Evolutionary conservation across 2,329 filamentous ascomycete genomes (phyloP).

Genomic region (Aspergillus phoenicis): DNA sequence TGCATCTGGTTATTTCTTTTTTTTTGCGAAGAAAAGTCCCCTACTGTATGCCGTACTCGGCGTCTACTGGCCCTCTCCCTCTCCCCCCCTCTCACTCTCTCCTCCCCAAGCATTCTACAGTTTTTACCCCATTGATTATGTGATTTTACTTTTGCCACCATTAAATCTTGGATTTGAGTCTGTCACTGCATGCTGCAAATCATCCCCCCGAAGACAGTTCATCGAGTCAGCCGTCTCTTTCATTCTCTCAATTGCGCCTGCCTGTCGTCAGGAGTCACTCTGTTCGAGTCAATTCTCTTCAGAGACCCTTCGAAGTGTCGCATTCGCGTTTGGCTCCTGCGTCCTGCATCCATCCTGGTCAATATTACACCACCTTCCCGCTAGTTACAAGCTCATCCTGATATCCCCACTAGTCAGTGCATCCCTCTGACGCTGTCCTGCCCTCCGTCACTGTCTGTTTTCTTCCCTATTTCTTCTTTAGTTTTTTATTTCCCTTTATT

Average conservation of each 20-base stretch:
- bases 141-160: not conserved
- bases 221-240: conserved; percentile 5
- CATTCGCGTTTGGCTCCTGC: conserved; percentile 33
- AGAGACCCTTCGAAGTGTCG: conserved; percentile 23
- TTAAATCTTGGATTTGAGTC: conserved; percentile 1
- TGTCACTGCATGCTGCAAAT: conserved; percentile 27
- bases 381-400: conserved; percentile 40
- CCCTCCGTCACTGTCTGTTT: conserved; percentile 18
- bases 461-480: conserved; percentile 18
- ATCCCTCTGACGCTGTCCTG: conserved; percentile 22
- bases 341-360: conserved; percentile 41
- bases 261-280: conserved; percentile 14
- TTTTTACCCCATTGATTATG: not conserved
- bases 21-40: conserved; percentile 3
- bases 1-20: conserved; percentile 9
- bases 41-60: not conserved
- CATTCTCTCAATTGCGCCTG: conserved; percentile 1
- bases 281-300: conserved; percentile 19
- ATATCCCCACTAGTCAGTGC: conserved; percentile 31
- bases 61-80: not conserved
- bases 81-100: not conserved
- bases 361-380: conserved; percentile 43
- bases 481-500: conserved; percentile 16
- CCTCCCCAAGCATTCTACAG: not conserved
- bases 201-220: conserved; percentile 17